phyloP scores from a whole-genome alignment of 305 asterid genomes.

The Fraxinus nigra region DNA sequence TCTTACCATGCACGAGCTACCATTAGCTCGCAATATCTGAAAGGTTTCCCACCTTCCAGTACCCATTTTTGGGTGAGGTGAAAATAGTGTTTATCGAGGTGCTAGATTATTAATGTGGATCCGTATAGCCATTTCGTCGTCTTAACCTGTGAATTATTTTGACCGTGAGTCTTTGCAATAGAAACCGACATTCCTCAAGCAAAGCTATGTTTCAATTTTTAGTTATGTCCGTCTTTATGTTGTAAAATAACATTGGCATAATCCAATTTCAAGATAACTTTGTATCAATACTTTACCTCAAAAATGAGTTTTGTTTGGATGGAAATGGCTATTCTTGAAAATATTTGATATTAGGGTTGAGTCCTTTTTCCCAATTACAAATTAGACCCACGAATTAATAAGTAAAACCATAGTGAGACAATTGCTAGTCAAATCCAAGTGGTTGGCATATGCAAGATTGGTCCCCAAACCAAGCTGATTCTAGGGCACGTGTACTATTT shows the following conservation, averaged over 20 bases:
- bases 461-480: neutral
- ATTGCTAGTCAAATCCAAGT: neutral
- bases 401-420: neutral
- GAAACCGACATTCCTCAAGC: neutral
- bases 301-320: neutral
- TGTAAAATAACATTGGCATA: neutral
- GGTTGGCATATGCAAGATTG: neutral
- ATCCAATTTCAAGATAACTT: neutral
- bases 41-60: neutral
- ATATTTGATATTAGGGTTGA: neutral
- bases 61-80: neutral
- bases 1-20: neutral
- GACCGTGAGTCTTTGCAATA: neutral
- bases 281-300: neutral
- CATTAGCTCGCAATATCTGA: neutral
- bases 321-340: neutral
- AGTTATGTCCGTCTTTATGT: neutral
- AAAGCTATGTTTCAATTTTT: neutral
- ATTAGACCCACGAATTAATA: neutral
- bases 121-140: neutral
- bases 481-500: neutral
- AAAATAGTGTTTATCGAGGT: neutral
- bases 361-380: neutral
- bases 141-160: neutral
- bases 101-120: neutral